Evolutionary conservation across 176 grass and related monocot species (phyloP).

Genomic region (Aegilops longissima): DNA sequence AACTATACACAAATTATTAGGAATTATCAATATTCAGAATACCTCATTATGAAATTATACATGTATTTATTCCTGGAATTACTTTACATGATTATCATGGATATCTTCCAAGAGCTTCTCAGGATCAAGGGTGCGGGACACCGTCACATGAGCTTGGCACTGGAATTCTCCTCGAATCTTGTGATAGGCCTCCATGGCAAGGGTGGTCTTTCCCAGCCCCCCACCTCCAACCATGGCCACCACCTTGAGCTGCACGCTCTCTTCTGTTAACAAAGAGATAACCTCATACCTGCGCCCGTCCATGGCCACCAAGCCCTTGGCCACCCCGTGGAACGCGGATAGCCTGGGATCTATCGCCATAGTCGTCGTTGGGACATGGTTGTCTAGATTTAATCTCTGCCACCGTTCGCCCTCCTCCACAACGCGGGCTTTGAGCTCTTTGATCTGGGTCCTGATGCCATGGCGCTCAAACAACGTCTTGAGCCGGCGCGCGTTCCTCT

Average conservation of each 20-base stretch:
- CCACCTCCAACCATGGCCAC: constrained; percentile 28
- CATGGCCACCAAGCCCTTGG: neutral
- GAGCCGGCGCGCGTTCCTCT: neutral
- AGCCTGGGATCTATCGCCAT: neutral
- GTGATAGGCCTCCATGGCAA: constrained; percentile 13
- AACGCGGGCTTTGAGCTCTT: neutral
- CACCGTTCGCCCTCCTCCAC: neutral
- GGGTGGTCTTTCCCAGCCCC: neutral
- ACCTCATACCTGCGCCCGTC: neutral
- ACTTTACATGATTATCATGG: no score
- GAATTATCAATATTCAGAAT: no score
- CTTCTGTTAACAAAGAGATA: neutral
- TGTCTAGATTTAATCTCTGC: neutral
- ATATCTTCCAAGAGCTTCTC: constrained; percentile 23
- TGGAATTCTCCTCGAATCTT: constrained; percentile 18
- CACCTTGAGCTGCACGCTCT: neutral
- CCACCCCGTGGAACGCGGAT: neutral
- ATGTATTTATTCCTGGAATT: no score
- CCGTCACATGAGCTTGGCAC: neutral
- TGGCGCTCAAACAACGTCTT: neutral
- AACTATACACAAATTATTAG: no score
- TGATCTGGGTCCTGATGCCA: neutral
- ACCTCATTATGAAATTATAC: no score
- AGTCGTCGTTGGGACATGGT: neutral
- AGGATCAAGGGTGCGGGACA: neutral